phyloP scores from a whole-genome alignment of 495 filamentous ascomycete genomes.

The Hyaloscypha hepaticicola region DNA sequence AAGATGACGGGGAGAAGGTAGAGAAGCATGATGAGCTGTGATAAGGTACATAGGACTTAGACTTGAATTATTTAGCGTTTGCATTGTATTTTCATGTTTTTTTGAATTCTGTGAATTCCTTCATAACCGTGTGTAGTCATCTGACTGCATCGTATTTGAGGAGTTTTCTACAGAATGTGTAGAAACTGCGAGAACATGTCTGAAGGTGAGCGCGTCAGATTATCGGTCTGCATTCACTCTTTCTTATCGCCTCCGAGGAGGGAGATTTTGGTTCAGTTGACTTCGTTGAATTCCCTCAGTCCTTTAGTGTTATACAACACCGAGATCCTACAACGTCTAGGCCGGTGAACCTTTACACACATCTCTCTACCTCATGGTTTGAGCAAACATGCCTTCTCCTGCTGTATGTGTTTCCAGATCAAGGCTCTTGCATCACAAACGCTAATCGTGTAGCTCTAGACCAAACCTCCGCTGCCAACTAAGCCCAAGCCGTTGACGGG shows the following conservation, averaged over 20 bases:
- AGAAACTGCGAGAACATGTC: not conserved
- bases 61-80: not conserved
- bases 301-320: not conserved
- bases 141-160: too few relatives aligned
- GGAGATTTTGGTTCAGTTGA: not conserved
- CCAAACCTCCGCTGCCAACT: not conserved
- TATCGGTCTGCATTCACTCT: not conserved
- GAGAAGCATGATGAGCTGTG: conserved; percentile 25
- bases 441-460: not conserved
- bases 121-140: not conserved
- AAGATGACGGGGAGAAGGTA: not conserved
- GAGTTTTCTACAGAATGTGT: not conserved
- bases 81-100: not conserved
- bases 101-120: not conserved
- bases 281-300: not conserved
- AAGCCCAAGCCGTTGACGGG: not conserved
- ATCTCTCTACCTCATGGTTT: not conserved
- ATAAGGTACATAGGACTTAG: not conserved
- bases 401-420: not conserved
- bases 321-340: not conserved
- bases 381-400: not conserved
- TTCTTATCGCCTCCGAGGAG: not conserved
- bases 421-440: not conserved
- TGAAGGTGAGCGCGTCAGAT: not conserved
- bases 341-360: not conserved